A percentile compares a stretch with the other conserved stretches of the same genome.
phyloP scores from a whole-genome alignment of 2,329 filamentous ascomycete genomes.

The Biscogniauxia marginata region DNA sequence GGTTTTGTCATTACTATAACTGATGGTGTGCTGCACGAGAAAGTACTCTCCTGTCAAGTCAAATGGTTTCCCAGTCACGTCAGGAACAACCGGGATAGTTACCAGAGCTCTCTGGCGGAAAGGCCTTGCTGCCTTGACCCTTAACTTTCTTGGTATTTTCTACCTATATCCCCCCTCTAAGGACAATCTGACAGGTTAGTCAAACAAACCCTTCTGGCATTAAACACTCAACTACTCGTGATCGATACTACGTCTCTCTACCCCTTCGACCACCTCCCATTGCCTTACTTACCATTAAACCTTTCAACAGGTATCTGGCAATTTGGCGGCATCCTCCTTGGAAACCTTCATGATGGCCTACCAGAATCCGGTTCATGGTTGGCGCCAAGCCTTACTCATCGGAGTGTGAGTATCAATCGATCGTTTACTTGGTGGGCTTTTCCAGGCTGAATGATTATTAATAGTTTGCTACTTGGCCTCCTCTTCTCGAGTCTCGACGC shows the following conservation, averaged over 20 bases:
- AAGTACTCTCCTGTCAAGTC: background rate
- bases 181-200: too few species aligned
- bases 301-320: too few species aligned
- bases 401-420: slow-evolving; percentile 34
- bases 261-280: too few species aligned
- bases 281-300: too few species aligned
- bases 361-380: slow-evolving; percentile 17
- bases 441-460: slow-evolving; percentile 19
- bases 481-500: slow-evolving; percentile 58
- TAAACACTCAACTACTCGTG: too few species aligned
- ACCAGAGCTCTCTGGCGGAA: too few species aligned
- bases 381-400: slow-evolving; percentile 35
- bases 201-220: too few species aligned
- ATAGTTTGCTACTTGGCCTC: slow-evolving; percentile 50
- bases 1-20: background rate
- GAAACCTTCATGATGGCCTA: slow-evolving; percentile 23
- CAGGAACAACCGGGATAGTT: background rate
- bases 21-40: background rate
- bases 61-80: background rate
- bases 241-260: too few species aligned
- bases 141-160: too few species aligned
- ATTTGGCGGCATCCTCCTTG: too few species aligned
- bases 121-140: too few species aligned
- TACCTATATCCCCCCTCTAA: too few species aligned
- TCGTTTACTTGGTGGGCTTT: slow-evolving; percentile 34